Base-by-base conservation (phyloP, 2,329 filamentous ascomycete genomes). In the Stylonectria norvegica region DNA sequence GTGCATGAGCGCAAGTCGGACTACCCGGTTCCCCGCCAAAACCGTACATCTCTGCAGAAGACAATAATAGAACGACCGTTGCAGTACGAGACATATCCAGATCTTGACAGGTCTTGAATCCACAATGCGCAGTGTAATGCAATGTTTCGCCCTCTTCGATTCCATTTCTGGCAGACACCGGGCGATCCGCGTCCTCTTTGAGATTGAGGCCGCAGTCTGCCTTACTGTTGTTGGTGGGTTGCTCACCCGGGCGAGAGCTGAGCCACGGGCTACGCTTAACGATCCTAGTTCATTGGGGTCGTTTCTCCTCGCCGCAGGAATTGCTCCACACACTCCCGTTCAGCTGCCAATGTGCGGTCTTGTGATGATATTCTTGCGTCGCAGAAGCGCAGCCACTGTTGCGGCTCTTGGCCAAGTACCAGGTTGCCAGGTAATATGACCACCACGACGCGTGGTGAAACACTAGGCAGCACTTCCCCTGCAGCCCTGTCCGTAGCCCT, bases 161-260 rank as follows among this genome's bases (percentile, higher is more conserved):
- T 25, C 22, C 8, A 7, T 12, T 25, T 25, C 12, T 8, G 22
- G 22, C 22, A 7, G 7, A 7, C 12, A 25, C 22, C 22, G 14
- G 23, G 17, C 12, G 5, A 30, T 10, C 27, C 40, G 42, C 41
- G 20, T 36, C 38, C 35, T 33, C 12, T 36, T 36, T 34, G 35
- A 42, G 29, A 12, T 18, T 20, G 16, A 29, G 35, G 39, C 30
- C 40, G 39, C 36, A 28, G 33, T 38, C 41, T 32, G 42, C 40
- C 45, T 38, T 27, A 28, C 17, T 20, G 18, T 22, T 34, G 32
- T 35, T 38, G 16, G 15, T 18, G 7, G 8, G 5, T 17, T 32
- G 14, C 5, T 19, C 32, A 42, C 33, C 41, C 39, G 42, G 47
- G 53, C 48, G 40, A 47, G 19, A 18, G 28, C 53, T 49, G 40